A percentile compares a stretch with the other conserved stretches of the same genome.
These are phyloP conservation scores for Boletus sp. DNA, from an alignment of 1,284 basidiomycete species.

Conservation along the genomic window DNA sequence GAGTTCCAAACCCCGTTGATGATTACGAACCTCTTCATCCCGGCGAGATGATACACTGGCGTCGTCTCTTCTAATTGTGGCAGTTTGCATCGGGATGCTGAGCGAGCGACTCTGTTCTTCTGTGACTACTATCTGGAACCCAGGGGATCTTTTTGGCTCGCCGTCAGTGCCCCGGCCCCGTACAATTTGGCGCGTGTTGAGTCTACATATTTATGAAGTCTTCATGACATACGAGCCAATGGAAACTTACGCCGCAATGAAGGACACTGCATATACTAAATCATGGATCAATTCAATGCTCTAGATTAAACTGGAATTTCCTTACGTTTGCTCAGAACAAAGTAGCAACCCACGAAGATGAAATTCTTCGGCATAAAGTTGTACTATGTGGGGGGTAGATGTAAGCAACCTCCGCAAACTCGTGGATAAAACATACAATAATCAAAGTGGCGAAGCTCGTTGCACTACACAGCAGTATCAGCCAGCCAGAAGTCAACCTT, in stretches of 20 bases:
- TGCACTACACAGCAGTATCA: slow-evolving; percentile 38
- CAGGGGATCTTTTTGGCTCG: slow-evolving; percentile 32
- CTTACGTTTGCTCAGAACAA: slow-evolving; percentile 62
- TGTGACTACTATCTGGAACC: slow-evolving; percentile 6
- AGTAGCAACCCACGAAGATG: slow-evolving; percentile 56
- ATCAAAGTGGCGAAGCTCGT: slow-evolving; percentile 56
- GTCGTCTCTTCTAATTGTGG: background rate
- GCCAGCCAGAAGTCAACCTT: background rate
- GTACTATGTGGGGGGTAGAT: slow-evolving; percentile 39
- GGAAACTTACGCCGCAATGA: slow-evolving; percentile 55
- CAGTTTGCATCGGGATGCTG: slow-evolving; percentile 7
- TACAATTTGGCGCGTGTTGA: slow-evolving; percentile 49
- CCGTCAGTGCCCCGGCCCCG: slow-evolving; percentile 45
- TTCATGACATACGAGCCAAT: background rate
- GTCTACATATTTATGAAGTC: slow-evolving; percentile 28
- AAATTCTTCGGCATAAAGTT: slow-evolving; percentile 53
- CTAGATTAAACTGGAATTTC: background rate
- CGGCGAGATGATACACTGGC: background rate
- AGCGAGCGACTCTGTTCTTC: slow-evolving; percentile 1
- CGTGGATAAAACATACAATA: slow-evolving; percentile 39
- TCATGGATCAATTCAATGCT: slow-evolving; percentile 2
- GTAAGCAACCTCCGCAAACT: background rate
- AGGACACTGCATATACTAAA: slow-evolving; percentile 64
- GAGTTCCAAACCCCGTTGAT: background rate
- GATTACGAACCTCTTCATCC: slow-evolving; percentile 14